These are phyloP conservation scores for Nothophaeocryptopus gaeumannii DNA, from an alignment of 2,329 filamentous ascomycete species.

Conservation along the genomic window DNA sequence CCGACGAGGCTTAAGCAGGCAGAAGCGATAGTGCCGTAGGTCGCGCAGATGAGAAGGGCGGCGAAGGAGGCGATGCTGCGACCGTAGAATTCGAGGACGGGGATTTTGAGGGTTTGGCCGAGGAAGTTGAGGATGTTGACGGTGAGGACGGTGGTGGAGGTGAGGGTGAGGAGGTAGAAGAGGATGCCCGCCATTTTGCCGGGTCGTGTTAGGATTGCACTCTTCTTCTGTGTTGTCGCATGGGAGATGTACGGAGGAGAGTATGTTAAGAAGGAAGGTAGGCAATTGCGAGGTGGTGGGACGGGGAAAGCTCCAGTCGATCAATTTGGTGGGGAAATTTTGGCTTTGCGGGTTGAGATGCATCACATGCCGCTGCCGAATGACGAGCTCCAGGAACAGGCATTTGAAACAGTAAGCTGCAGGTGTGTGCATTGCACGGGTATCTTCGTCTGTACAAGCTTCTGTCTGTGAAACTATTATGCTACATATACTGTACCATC, in stretches of 20 bases:
- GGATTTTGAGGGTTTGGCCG: slow-evolving; percentile 31
- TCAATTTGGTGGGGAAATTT: neutral
- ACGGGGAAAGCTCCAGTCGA: neutral
- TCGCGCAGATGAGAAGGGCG: slow-evolving; percentile 47
- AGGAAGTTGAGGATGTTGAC: slow-evolving; percentile 38
- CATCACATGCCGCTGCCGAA: too few relatives aligned
- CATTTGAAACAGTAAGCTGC: too few relatives aligned
- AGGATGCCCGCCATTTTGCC: slow-evolving; percentile 26
- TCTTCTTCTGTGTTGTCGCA: too few relatives aligned
- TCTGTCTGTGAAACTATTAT: neutral
- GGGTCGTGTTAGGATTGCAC: neutral
- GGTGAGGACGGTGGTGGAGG: slow-evolving; percentile 30
- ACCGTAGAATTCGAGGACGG: slow-evolving; percentile 59
- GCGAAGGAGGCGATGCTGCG: slow-evolving; percentile 52
- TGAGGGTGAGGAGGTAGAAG: slow-evolving; percentile 27
- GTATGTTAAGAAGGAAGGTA: neutral
- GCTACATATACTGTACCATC: slow-evolving; percentile 13
- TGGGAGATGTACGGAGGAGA: too few relatives aligned
- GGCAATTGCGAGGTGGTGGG: slow-evolving; percentile 1
- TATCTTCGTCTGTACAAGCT: too few relatives aligned
- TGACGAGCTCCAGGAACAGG: too few relatives aligned
- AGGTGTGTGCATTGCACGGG: too few relatives aligned
- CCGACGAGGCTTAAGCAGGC: slow-evolving; percentile 68
- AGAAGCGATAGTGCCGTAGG: slow-evolving; percentile 74
- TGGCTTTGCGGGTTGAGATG: too few relatives aligned